Conservation (phyloP, 495 filamentous ascomycete species). For the Poronia punctata region DNA sequence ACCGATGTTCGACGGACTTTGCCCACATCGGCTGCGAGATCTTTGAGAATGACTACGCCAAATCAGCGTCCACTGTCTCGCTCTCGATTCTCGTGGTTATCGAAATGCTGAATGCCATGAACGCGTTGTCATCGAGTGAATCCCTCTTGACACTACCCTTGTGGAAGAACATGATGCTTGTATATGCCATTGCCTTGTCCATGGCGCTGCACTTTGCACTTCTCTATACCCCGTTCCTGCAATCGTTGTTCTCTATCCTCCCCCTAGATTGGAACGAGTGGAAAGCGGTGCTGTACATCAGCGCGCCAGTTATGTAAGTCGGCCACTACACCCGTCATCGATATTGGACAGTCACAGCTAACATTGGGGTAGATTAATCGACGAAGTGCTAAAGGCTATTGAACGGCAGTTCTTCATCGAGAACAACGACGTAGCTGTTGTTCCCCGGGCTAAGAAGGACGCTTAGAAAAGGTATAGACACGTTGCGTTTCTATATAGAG, state of each 20-base stretch:
- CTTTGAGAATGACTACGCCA: slow-evolving; percentile 83
- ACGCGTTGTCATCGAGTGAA: slow-evolving; percentile 91
- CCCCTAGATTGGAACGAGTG: slow-evolving; percentile 87
- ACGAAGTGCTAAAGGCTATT: slow-evolving; percentile 76
- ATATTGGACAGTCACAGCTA: slow-evolving; percentile 23
- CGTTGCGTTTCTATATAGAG: slow-evolving; percentile 17
- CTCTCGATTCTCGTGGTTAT: slow-evolving; percentile 90
- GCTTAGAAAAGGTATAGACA: slow-evolving; percentile 15
- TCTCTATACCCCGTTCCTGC: slow-evolving; percentile 86
- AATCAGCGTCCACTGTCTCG: slow-evolving; percentile 90
- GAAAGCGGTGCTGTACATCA: slow-evolving; percentile 86
- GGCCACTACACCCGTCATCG: background rate
- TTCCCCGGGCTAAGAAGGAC: slow-evolving; percentile 37
- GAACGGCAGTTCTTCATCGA: slow-evolving; percentile 61
- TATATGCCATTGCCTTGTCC: slow-evolving; percentile 90
- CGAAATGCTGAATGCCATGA: slow-evolving; percentile 99
- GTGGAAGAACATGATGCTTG: slow-evolving; percentile 94
- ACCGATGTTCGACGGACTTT: slow-evolving; percentile 80
- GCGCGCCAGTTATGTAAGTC: slow-evolving; percentile 88
- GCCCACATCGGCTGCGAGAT: slow-evolving; percentile 91
- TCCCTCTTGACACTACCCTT: slow-evolving; percentile 88
- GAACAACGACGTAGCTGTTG: slow-evolving; percentile 17
- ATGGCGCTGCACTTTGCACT: slow-evolving; percentile 95
- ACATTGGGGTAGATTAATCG: slow-evolving; percentile 63
- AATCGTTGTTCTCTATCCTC: slow-evolving; percentile 82